phyloP scores from a whole-genome alignment of 768 basidiomycete species.

The Auricularia cornea region DNA sequence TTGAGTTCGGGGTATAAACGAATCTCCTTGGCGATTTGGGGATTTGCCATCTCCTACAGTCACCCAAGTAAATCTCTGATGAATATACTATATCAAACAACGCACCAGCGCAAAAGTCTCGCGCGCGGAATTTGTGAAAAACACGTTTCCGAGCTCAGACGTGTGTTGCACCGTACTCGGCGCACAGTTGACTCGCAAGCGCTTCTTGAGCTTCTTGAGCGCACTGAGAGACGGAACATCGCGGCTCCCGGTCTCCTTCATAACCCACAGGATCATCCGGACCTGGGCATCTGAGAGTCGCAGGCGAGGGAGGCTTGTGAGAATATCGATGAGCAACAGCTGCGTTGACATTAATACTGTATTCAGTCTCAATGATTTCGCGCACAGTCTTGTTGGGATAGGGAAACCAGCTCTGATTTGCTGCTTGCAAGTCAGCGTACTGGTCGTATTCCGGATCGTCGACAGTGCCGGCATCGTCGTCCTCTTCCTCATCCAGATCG shows the following conservation, averaged over 20 bases:
- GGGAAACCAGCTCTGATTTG: not conserved
- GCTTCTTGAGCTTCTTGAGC: not conserved
- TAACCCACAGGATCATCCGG: slow-evolving; percentile 2
- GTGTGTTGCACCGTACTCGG: not conserved
- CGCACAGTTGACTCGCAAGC: not conserved
- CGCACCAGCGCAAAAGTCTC: not conserved
- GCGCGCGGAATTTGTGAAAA: not conserved
- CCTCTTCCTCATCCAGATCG: too few relatives aligned
- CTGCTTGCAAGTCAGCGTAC: too few relatives aligned
- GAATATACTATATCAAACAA: too few relatives aligned
- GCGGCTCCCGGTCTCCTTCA: not conserved
- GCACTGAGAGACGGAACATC: slow-evolving; percentile 3
- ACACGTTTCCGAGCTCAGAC: not conserved
- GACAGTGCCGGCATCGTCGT: too few relatives aligned
- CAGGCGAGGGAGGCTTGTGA: not conserved
- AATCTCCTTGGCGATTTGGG: too few relatives aligned
- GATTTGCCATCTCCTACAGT: too few relatives aligned
- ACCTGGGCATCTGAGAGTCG: not conserved
- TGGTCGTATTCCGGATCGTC: too few relatives aligned
- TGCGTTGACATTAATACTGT: too few relatives aligned
- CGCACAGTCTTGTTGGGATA: not conserved
- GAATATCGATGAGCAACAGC: not conserved
- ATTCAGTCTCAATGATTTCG: too few relatives aligned
- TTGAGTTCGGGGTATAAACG: too few relatives aligned
- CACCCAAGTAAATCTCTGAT: too few relatives aligned